phyloP scores from a whole-genome alignment of 768 basidiomycete genomes.

The Agaricus sinodeliciosus region DNA sequence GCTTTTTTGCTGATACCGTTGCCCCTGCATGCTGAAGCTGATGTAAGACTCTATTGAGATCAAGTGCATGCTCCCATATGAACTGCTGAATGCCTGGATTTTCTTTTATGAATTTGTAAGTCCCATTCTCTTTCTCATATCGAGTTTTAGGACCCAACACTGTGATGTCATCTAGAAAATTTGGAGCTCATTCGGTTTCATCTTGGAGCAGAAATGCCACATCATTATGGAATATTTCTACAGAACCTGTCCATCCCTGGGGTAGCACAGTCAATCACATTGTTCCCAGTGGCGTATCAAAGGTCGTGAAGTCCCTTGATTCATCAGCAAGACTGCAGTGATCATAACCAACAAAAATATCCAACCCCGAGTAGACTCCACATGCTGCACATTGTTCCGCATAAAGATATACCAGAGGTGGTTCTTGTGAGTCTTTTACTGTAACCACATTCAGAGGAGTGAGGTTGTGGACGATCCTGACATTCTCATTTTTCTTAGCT shows the following conservation, averaged over 20 bases:
- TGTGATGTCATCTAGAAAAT: conserved; percentile 26
- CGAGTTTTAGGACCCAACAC: conserved; percentile 24
- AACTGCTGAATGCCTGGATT: conserved; percentile 26
- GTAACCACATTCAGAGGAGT: conserved; percentile 31
- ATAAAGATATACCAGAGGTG: conserved; percentile 26
- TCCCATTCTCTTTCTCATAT: conserved; percentile 20
- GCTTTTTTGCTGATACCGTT: conserved; percentile 29
- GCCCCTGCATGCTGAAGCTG: conserved; percentile 22
- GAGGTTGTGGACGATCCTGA: conserved; percentile 31
- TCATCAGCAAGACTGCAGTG: conserved; percentile 16
- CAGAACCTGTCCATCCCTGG: conserved; percentile 33
- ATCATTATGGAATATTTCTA: conserved; percentile 24
- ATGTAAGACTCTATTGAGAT: conserved; percentile 27
- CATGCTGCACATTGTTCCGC: conserved; percentile 23
- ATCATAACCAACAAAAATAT: conserved; percentile 32
- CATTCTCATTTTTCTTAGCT: conserved; percentile 26
- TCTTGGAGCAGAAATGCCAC: conserved; percentile 25
- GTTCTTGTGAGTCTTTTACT: conserved; percentile 27
- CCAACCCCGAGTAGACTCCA: conserved; percentile 20
- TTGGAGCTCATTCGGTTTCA: conserved; percentile 17
- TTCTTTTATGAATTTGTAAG: conserved; percentile 15
- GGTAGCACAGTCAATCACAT: conserved; percentile 27
- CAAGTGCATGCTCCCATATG: conserved; percentile 29
- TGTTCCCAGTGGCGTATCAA: conserved; percentile 29
- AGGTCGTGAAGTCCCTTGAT: conserved; percentile 27